Percentiles rank a stretch among this genome's conserved stretches.
phyloP scores from a whole-genome alignment of 441 rosid species.

The Erysimum cheiri region DNA sequence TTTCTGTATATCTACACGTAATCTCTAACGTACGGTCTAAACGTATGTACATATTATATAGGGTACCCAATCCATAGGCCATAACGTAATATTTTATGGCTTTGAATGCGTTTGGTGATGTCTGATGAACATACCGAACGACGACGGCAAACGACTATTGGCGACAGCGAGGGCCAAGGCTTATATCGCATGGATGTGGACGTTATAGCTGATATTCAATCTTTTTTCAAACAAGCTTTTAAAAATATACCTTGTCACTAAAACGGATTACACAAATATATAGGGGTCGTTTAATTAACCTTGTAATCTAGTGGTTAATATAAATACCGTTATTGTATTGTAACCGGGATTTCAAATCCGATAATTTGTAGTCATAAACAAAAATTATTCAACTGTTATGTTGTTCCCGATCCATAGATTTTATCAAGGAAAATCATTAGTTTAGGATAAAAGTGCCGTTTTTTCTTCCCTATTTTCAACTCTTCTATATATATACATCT shows the following conservation, averaged over 20 bases:
- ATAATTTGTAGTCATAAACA: background rate
- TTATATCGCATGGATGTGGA: slow-evolving; percentile 21
- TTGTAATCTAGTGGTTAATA: no score
- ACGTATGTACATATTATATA: slow-evolving; percentile 18
- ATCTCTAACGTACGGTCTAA: slow-evolving; percentile 21
- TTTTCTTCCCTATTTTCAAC: no score
- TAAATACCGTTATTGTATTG: no score
- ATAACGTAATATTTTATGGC: slow-evolving; percentile 28
- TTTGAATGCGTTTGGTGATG: slow-evolving; percentile 31
- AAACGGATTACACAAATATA: no score
- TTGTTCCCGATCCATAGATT: background rate
- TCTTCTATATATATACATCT: no score
- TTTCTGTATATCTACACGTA: slow-evolving; percentile 17
- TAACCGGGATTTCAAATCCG: background rate
- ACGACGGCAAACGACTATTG: slow-evolving; percentile 25
- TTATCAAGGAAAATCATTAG: background rate
- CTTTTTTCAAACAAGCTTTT: background rate
- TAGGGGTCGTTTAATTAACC: background rate
- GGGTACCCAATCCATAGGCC: background rate
- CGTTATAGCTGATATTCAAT: background rate
- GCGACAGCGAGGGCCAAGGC: slow-evolving; percentile 34
- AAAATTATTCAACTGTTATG: background rate
- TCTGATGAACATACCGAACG: slow-evolving; percentile 19
- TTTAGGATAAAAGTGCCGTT: no score
- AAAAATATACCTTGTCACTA: background rate